Conservation (phyloP, 192 early-diverging fungal species). For the Radiomyces spectabilis region DNA sequence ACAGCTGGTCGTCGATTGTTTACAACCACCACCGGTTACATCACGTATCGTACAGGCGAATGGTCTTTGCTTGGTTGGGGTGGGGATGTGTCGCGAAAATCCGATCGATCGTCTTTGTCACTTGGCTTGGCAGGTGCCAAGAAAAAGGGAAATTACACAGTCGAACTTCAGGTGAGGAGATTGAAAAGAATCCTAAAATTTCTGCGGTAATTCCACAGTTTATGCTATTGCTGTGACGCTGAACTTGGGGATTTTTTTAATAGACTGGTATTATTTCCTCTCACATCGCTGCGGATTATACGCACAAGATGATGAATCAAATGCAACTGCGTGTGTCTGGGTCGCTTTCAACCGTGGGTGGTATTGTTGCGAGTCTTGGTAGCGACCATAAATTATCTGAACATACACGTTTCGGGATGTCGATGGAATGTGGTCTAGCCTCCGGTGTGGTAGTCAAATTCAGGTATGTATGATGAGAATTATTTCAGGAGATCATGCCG, state of each 20-base stretch:
- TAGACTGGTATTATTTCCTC: conserved; percentile 48
- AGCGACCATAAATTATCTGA: conserved; percentile 47
- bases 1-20: conserved; percentile 62
- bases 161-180: conserved; percentile 38
- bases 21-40: conserved; percentile 52
- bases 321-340: conserved; percentile 35
- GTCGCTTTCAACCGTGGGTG: conserved; percentile 40
- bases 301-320: conserved; percentile 33
- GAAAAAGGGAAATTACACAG: conserved; percentile 34
- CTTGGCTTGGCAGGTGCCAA: conserved; percentile 38
- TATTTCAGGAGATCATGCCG: not conserved
- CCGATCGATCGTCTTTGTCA: conserved; percentile 41
- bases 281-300: conserved; percentile 42
- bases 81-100: not conserved
- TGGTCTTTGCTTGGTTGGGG: conserved; percentile 67
- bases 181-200: not conserved
- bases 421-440: conserved; percentile 51
- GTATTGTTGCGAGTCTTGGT: conserved; percentile 39
- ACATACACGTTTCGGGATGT: conserved; percentile 47
- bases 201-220: not conserved
- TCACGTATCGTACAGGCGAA: conserved; percentile 74
- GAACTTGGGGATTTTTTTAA: too few species aligned
- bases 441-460: conserved; percentile 53
- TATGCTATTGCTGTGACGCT: not conserved
- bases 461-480: conserved; percentile 20